Evolutionary conservation across 768 basidiomycete species (phyloP).

Genomic region (Gelatoporia subvermispora): DNA sequence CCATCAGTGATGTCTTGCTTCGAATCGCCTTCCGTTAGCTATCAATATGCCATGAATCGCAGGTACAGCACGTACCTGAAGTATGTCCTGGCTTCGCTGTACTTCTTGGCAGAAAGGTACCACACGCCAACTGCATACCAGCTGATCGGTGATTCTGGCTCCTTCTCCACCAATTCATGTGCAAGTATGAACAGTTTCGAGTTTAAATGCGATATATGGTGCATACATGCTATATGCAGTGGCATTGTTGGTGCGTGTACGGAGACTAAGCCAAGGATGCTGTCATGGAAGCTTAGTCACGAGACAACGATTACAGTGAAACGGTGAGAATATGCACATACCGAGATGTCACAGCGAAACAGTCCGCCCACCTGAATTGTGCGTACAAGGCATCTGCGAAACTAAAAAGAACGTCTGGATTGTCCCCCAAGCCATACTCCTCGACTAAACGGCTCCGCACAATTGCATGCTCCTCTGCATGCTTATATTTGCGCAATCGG

Average conservation of each 20-base stretch:
- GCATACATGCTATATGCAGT: conserved; percentile 96
- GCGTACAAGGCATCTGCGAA: conserved; percentile 9
- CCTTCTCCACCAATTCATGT: conserved; percentile 91
- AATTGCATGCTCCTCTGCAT: conserved; percentile 73
- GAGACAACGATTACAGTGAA: not conserved
- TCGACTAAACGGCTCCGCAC: conserved; percentile 76
- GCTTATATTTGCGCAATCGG: conserved; percentile 86
- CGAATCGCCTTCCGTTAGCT: not conserved
- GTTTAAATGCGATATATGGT: conserved; percentile 86
- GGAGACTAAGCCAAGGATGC: conserved; percentile 80
- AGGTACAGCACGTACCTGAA: conserved; percentile 68
- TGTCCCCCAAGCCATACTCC: conserved; percentile 81
- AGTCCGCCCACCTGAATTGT: conserved; percentile 77
- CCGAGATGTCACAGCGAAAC: conserved; percentile 84
- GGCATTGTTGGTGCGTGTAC: conserved; percentile 89
- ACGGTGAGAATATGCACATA: conserved; percentile 24
- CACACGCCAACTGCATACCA: conserved; percentile 99
- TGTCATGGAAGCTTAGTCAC: conserved; percentile 24
- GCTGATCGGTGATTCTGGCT: conserved; percentile 88
- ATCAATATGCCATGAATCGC: not conserved
- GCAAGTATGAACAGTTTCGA: conserved; percentile 94
- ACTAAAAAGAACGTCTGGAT: conserved; percentile 85
- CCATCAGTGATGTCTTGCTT: conserved; percentile 96
- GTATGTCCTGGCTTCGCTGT: conserved; percentile 88
- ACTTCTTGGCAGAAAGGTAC: conserved; percentile 86